Evolutionary conservation across 2,329 filamentous ascomycete species (phyloP).

Genomic region (Penicillium expansum): DNA sequence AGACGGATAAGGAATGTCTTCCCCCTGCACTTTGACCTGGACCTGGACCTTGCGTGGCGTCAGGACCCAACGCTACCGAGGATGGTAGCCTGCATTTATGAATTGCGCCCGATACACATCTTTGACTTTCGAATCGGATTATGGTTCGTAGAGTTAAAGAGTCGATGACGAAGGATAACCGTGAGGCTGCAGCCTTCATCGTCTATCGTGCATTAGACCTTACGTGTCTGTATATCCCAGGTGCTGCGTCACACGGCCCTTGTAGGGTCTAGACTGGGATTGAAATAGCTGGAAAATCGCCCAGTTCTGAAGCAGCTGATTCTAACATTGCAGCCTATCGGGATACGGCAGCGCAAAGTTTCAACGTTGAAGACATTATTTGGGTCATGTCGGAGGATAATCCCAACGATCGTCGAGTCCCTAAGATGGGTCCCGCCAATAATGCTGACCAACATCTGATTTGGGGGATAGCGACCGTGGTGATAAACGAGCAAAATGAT

Average conservation of each 20-base stretch:
- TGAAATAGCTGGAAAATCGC: not conserved
- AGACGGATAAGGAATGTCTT: slow-evolving; percentile 12
- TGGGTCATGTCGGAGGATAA: slow-evolving; percentile 7
- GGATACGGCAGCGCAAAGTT: slow-evolving; percentile 16
- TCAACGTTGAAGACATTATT: slow-evolving; percentile 9
- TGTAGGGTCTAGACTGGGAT: not conserved
- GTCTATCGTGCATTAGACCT: slow-evolving; percentile 3
- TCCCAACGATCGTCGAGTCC: slow-evolving; percentile 12
- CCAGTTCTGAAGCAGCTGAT: slow-evolving; percentile 12
- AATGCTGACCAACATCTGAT: not conserved
- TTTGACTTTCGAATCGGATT: not conserved
- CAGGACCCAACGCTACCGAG: slow-evolving; percentile 13
- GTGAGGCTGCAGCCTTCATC: slow-evolving; percentile 6
- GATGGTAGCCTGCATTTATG: slow-evolving; percentile 17
- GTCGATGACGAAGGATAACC: slow-evolving; percentile 5
- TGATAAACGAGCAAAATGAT: not conserved
- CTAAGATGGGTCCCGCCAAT: not conserved
- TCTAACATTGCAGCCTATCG: slow-evolving; percentile 13
- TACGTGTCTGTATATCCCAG: slow-evolving; percentile 1
- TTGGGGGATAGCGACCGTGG: not conserved
- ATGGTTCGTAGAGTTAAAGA: not conserved
- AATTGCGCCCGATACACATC: not conserved
- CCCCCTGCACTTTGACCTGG: slow-evolving; percentile 19
- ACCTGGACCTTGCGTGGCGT: slow-evolving; percentile 25
- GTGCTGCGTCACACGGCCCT: slow-evolving; percentile 14